These are phyloP conservation scores for Neostapfia colusana DNA, from an alignment of 176 grass and related monocot genomes.

Conservation along the genomic window DNA sequence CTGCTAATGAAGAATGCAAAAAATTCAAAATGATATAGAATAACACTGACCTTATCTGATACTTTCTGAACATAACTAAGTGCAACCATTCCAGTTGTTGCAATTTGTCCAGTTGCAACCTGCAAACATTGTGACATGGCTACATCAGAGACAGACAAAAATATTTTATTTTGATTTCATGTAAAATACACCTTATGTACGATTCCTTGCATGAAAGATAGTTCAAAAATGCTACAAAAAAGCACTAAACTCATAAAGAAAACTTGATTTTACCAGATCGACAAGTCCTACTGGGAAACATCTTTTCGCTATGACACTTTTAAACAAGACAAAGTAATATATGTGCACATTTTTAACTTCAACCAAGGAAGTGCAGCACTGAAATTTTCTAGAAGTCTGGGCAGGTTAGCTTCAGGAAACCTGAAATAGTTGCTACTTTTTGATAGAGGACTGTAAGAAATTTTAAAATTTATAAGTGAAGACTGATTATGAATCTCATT, in stretches of 20 bases:
- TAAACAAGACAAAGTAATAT: not conserved
- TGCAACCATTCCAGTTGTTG: slow-evolving; percentile 53
- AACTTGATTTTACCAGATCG: slow-evolving; percentile 16
- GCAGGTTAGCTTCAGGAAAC: not conserved
- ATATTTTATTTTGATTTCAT: not conserved
- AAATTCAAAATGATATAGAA: slow-evolving; percentile 6
- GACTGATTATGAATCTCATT: no score
- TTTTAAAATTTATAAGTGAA: not conserved
- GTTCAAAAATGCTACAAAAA: not conserved
- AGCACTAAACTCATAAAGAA: not conserved
- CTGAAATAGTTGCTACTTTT: not conserved
- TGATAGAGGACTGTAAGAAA: not conserved
- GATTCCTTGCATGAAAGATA: not conserved
- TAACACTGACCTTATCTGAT: slow-evolving; percentile 64
- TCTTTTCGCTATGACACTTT: not conserved
- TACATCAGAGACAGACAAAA: slow-evolving; percentile 30
- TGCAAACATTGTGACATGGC: slow-evolving; percentile 37
- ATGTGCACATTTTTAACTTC: slow-evolving; percentile 21
- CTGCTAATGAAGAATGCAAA: slow-evolving; percentile 7
- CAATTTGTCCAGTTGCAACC: slow-evolving; percentile 71
- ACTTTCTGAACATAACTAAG: slow-evolving; percentile 79
- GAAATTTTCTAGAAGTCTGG: not conserved
- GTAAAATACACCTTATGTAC: not conserved
- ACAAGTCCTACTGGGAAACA: slow-evolving; percentile 8
- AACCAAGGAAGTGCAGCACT: slow-evolving; percentile 2